Evolutionary conservation across 352 stramenopile species (phyloP).

Genomic region (Phytophthora syringae): DNA sequence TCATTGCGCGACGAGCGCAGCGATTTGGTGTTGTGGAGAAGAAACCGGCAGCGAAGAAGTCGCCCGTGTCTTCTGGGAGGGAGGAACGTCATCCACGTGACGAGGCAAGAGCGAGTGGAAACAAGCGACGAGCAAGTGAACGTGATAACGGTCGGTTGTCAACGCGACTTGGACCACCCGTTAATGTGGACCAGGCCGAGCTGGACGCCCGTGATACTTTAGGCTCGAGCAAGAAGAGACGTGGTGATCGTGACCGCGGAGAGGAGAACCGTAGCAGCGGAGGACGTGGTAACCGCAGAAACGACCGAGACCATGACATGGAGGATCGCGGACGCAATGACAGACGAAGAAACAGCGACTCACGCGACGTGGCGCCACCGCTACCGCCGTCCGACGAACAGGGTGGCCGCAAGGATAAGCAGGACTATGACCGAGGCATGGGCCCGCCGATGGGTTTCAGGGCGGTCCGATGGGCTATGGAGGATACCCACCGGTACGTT

Average conservation of each 20-base stretch:
- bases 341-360: slow-evolving; percentile 37
- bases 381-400: slow-evolving; percentile 40
- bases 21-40: slow-evolving; percentile 71
- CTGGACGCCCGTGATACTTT: slow-evolving; percentile 73
- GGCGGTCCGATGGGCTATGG: slow-evolving; percentile 72
- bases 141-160: slow-evolving; percentile 38
- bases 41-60: slow-evolving; percentile 40
- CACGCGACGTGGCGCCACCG: slow-evolving; percentile 31
- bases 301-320: slow-evolving; percentile 37
- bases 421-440: slow-evolving; percentile 41
- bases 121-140: slow-evolving; percentile 35
- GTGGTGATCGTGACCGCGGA: slow-evolving; percentile 32
- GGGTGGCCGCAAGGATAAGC: slow-evolving; percentile 24
- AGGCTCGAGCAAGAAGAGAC: slow-evolving; percentile 66
- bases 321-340: slow-evolving; percentile 26
- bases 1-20: slow-evolving; percentile 77
- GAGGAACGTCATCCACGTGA: slow-evolving; percentile 31
- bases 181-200: slow-evolving; percentile 83
- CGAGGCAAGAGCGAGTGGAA: slow-evolving; percentile 27
- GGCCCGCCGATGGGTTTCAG: slow-evolving; percentile 60
- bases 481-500: slow-evolving; percentile 64
- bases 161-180: slow-evolving; percentile 65
- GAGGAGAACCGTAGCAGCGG: slow-evolving; percentile 40
- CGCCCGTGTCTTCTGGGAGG: slow-evolving; percentile 9
- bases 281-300: slow-evolving; percentile 26